phyloP scores from a whole-genome alignment of 2,329 filamentous ascomycete species.

The Exophiala bonariae region DNA sequence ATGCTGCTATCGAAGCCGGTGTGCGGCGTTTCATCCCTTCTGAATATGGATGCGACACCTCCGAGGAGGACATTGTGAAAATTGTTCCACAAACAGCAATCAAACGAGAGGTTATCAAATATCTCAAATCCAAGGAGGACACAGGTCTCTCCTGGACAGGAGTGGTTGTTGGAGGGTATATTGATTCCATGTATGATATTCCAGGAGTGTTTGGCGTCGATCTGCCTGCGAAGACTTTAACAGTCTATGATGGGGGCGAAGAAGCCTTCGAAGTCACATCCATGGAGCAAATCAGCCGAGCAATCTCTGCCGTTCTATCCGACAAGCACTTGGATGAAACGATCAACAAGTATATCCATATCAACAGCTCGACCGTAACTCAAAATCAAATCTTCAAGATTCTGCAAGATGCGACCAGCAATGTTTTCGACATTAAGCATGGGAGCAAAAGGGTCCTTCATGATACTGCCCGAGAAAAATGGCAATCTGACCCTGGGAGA shows the following conservation, averaged over 20 bases:
- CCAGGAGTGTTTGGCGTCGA: slow-evolving; percentile 37
- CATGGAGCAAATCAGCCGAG: slow-evolving; percentile 18
- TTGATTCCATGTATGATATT: slow-evolving; percentile 52
- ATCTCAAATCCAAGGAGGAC: slow-evolving; percentile 51
- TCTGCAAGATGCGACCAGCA: slow-evolving; percentile 54
- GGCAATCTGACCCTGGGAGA: slow-evolving; percentile 5
- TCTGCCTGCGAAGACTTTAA: slow-evolving; percentile 31
- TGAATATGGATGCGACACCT: slow-evolving; percentile 34
- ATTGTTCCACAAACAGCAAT: slow-evolving; percentile 29
- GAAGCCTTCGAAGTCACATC: slow-evolving; percentile 25
- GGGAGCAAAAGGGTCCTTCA: slow-evolving; percentile 28
- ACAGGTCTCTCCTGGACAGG: slow-evolving; percentile 59
- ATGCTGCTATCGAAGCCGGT: slow-evolving; percentile 33
- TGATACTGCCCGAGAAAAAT: slow-evolving; percentile 7
- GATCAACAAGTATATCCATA: slow-evolving; percentile 58
- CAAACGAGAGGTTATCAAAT: slow-evolving; percentile 44
- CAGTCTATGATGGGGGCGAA: slow-evolving; percentile 26
- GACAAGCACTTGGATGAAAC: slow-evolving; percentile 49
- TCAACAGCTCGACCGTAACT: slow-evolving; percentile 58
- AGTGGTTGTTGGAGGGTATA: slow-evolving; percentile 59
- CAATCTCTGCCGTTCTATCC: slow-evolving; percentile 44
- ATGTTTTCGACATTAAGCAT: slow-evolving; percentile 52
- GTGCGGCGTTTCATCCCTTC: slow-evolving; percentile 37
- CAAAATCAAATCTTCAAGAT: slow-evolving; percentile 58
- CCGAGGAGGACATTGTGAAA: slow-evolving; percentile 28